These are phyloP conservation scores for Coniochaeta sp. DNA, from an alignment of 2,329 filamentous ascomycete species.

Conservation along the genomic window DNA sequence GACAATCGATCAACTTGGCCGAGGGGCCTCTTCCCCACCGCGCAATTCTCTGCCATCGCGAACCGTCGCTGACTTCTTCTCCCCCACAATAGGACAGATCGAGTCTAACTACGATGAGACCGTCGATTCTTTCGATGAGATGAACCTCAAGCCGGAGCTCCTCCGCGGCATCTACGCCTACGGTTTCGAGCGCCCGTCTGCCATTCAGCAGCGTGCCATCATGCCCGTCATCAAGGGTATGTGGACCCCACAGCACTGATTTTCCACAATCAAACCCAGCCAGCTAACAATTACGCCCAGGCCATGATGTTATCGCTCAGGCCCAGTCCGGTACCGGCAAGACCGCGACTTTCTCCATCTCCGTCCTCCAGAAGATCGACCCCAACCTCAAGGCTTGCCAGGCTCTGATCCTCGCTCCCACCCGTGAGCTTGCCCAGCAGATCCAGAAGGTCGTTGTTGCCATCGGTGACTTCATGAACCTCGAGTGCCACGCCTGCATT, in stretches of 20 bases:
- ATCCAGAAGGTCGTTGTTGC: constrained; percentile 99
- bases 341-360: constrained; percentile 99
- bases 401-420: constrained; percentile 95
- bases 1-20: constrained; percentile 2
- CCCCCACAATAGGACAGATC: constrained; percentile 69
- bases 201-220: constrained; percentile 99
- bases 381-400: constrained; percentile 91
- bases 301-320: constrained; percentile 98
- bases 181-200: constrained; percentile 99
- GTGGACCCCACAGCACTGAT: constrained; percentile 19
- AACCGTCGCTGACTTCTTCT: constrained; percentile 11
- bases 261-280: not conserved
- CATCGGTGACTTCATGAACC: constrained; percentile 99
- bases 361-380: constrained; percentile 98
- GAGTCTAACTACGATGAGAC: constrained; percentile 99
- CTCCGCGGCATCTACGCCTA: constrained; percentile 99
- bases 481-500: constrained; percentile 99
- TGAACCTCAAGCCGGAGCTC: constrained; percentile 95
- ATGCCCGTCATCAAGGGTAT: constrained; percentile 99
- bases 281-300: constrained; percentile 30
- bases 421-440: constrained; percentile 96
- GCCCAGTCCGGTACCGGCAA: constrained; percentile 99
- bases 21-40: not conserved
- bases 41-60: not conserved
- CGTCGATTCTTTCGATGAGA: constrained; percentile 97